Evolutionary conservation across 306 rosid genomes (phyloP).

Genomic region (Vigna mungo): DNA sequence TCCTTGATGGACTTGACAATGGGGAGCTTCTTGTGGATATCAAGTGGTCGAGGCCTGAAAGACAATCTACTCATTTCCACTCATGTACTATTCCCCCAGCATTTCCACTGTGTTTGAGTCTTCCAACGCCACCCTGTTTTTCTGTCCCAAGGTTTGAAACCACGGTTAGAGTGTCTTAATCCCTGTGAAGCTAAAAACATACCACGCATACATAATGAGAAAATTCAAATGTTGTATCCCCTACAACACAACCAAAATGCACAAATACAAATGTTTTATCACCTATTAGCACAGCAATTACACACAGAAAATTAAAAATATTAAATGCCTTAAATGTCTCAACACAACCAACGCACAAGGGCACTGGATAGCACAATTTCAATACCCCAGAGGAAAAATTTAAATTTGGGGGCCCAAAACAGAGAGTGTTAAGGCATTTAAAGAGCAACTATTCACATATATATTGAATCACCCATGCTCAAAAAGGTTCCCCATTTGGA

Average conservation of each 20-base stretch:
- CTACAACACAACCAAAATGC: neutral
- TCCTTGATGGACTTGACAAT: constrained; percentile 64
- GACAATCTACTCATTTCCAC: constrained; percentile 64
- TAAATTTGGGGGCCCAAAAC: constrained; percentile 8
- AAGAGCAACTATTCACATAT: neutral
- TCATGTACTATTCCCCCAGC: constrained; percentile 39
- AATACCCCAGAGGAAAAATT: neutral
- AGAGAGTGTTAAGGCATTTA: neutral
- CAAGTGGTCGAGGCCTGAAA: constrained; percentile 66
- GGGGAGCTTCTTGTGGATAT: constrained; percentile 69
- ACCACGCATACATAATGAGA: constrained; percentile 3
- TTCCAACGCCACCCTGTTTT: constrained; percentile 20
- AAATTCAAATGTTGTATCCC: neutral
- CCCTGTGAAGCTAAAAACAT: constrained; percentile 24
- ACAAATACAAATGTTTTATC: constrained; percentile 4
- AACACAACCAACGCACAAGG: neutral
- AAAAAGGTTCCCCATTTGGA: neutral
- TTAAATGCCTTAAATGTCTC: neutral
- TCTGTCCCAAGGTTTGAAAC: constrained; percentile 27
- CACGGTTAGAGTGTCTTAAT: constrained; percentile 18
- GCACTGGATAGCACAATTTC: constrained; percentile 14
- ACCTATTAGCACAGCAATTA: neutral
- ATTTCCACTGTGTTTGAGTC: constrained; percentile 34
- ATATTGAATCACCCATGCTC: constrained; percentile 2
- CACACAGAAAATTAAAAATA: neutral